Base-by-base conservation (phyloP, 1,139 yeast species). In the Saccharomyces hybrid region DNA sequence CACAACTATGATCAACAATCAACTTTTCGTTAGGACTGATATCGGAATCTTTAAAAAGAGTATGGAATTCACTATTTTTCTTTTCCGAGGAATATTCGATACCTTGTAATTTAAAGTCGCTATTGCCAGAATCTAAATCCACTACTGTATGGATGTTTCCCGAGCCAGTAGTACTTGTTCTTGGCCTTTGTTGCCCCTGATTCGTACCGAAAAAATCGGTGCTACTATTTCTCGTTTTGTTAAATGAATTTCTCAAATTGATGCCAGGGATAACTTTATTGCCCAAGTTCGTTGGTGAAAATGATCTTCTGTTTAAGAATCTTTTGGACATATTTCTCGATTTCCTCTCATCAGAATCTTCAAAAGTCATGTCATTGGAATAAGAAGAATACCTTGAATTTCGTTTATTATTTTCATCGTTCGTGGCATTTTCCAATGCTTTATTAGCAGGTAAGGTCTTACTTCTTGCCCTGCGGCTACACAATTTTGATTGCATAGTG, bases 1-100 rank as follows among this genome's bases (percentile, higher is more conserved):
- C 95, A 75, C 93, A 86, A 48, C 84, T 78, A 62, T 76, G 84
- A 61, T 84, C 91, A 51, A 81, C 84, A 51, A 86, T 75, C 47
- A 86, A 73, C 50, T 73, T 71, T 60, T 86, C 95, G 34, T 66
- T 65, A 1, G 71, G 59, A 0, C 85, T 81, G 0, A 86, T 68
- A 4, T 64, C 68, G 4, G 69, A 54, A 49, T 78, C 78, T 56
- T 80, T 81, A 70, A 86, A 86, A 4, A 78, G 65, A 48, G 74
- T 76, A 65, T 85, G 91, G 65, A 86, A 85, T 42, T 84, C 87
- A 29, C 73, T 72, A 62, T 84, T 83, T 57, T 83, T 73, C 64
- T 82, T 83, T 3, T 67, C 70, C 42, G 62, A 63, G 0, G 75
- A 71, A 58, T 64, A 70, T 34, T 68, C 63, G 6, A 70, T 57